Conservation (phyloP, 495 filamentous ascomycete genomes). For the Lophiostoma macrostomum region DNA sequence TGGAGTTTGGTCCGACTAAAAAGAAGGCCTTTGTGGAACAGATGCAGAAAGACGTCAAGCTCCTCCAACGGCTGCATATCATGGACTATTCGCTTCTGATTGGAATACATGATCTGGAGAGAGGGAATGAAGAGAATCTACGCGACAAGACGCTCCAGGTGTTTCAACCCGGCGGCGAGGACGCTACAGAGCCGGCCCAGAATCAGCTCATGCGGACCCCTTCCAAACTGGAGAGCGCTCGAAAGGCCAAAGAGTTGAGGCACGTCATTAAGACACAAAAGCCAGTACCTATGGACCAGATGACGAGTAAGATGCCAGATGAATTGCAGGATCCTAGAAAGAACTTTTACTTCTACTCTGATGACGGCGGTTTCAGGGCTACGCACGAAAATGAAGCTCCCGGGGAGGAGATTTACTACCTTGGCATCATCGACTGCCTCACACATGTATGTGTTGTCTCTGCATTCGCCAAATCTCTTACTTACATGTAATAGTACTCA, state of each 20-base stretch:
- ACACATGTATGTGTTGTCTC: slow-evolving; percentile 69
- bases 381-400: slow-evolving; percentile 85
- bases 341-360: slow-evolving; percentile 77
- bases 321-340: slow-evolving; percentile 67
- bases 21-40: slow-evolving; percentile 84
- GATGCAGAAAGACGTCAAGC: slow-evolving; percentile 77
- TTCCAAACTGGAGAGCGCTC: slow-evolving; percentile 86
- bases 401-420: slow-evolving; percentile 92
- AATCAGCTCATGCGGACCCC: slow-evolving; percentile 82
- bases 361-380: slow-evolving; percentile 90
- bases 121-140: slow-evolving; percentile 92
- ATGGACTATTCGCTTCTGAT: slow-evolving; percentile 99
- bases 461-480: slow-evolving; percentile 15
- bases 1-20: slow-evolving; percentile 85
- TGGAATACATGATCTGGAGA: slow-evolving; percentile 84
- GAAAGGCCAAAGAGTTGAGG: slow-evolving; percentile 87
- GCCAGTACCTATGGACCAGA: slow-evolving; percentile 85
- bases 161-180: slow-evolving; percentile 86
- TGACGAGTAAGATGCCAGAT: slow-evolving; percentile 81
- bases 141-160: slow-evolving; percentile 93
- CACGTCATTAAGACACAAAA: slow-evolving; percentile 90
- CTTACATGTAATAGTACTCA: slow-evolving; percentile 72
- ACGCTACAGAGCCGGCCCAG: slow-evolving; percentile 48
- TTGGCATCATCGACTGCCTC: slow-evolving; percentile 96
- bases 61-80: slow-evolving; percentile 84